phyloP scores from a whole-genome alignment of 306 rosid species.

The Morella rubra region DNA sequence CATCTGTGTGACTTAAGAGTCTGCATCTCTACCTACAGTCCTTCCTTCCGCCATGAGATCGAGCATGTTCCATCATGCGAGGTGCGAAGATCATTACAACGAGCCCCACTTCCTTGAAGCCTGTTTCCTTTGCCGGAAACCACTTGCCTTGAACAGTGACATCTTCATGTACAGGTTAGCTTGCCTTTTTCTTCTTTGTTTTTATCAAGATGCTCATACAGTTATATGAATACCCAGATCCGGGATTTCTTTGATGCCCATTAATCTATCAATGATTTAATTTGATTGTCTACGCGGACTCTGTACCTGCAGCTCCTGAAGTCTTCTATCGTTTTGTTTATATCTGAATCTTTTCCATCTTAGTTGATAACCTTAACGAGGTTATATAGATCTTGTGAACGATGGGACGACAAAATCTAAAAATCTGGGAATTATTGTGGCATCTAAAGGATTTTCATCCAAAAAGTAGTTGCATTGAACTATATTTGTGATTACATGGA shows the following conservation, averaged over 20 bases:
- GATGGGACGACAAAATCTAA: neutral
- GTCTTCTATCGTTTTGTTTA: too few species aligned
- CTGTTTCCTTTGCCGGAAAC: constrained; percentile 72
- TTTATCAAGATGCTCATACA: neutral
- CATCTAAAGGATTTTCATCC: neutral
- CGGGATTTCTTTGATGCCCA: neutral
- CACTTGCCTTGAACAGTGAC: constrained; percentile 65
- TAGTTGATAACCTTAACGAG: too few species aligned
- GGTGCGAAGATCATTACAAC: constrained; percentile 39
- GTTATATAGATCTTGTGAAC: neutral
- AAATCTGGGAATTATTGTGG: too few species aligned
- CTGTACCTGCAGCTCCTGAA: too few species aligned
- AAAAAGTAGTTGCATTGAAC: neutral
- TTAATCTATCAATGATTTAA: neutral
- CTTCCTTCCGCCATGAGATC: constrained; percentile 37
- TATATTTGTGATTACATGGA: neutral
- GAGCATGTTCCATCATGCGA: constrained; percentile 49
- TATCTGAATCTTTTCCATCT: too few species aligned
- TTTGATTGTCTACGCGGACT: neutral
- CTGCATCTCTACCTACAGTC: constrained; percentile 17
- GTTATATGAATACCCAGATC: constrained; percentile 16
- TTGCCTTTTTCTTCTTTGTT: neutral
- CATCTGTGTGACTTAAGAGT: neutral
- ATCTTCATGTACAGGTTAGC: constrained; percentile 91
- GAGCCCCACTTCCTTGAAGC: constrained; percentile 88